Base-by-base conservation (phyloP, 2,329 filamentous ascomycete genomes). In the Diplodia corticola region DNA sequence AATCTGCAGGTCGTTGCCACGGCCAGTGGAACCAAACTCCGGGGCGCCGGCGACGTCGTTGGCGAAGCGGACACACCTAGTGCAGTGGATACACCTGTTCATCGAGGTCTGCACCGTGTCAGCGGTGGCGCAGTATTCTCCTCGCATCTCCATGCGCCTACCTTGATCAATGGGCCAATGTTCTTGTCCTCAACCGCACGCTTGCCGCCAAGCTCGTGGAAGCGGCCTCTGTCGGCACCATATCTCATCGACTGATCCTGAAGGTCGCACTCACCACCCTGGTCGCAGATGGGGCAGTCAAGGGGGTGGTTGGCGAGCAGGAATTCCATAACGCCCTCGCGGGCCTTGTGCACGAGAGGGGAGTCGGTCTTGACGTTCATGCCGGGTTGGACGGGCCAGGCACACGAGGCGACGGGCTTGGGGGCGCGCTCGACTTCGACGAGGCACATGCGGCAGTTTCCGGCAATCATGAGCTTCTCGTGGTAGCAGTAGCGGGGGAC, bases 361-460 rank as follows among this genome's bases (percentile, higher is more conserved):
- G 95, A 97, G 81, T 97, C 92, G 70, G 95, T 99, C 87, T 98
- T 97, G 75, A 99, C 95, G 63, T 97, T 93, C 95, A 99, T 99
- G 69, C 95, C 95, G 65, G 95, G 92, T 80, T 97, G 93, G 72
- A 98, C 95, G 63, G 95, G 95, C 95, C 95, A 99, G 73, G 95
- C 95, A 81, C 95, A 99, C 69, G 95, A 99, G 74, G 95, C 95
- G 66, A 98, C 93, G 68, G 95, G 95, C 83, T 99, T 99, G 67
- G 95, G 95, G 68, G 92, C 91, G 81, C 89, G 88, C 83, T 98
- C 95, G 72, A 99, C 95, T 84, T 99, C 95, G 76, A 99, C 95
- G 76, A 99, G 84, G 82, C 95, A 99, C 95, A 99, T 99, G 84
- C 95, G 93, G 83, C 95, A 99, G 83, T 98, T 99, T 81, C 95